These are phyloP conservation scores for Plenodomus lindquistii DNA, from an alignment of 2,329 filamentous ascomycete genomes.

Conservation along the genomic window DNA sequence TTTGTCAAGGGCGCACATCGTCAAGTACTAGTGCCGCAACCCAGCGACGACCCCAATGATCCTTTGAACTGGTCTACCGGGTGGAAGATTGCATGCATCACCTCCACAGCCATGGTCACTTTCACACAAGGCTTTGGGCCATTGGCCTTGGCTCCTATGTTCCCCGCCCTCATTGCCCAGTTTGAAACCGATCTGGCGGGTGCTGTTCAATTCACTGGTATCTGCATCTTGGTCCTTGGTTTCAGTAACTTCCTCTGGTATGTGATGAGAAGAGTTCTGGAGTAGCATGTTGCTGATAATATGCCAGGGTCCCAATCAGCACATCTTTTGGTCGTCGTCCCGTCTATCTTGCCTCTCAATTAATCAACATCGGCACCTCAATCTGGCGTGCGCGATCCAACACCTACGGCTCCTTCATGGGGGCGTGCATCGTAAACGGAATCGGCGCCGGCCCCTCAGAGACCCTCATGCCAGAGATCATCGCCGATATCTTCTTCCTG, in stretches of 20 bases:
- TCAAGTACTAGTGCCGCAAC: slow-evolving; percentile 59
- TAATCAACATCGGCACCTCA: slow-evolving; percentile 57
- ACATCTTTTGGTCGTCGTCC: slow-evolving; percentile 60
- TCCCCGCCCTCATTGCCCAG: slow-evolving; percentile 59
- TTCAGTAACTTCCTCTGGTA: slow-evolving; percentile 66
- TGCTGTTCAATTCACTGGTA: slow-evolving; percentile 61
- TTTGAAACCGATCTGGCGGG: slow-evolving; percentile 59
- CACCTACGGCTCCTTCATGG: slow-evolving; percentile 66
- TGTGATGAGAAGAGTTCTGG: slow-evolving; percentile 10
- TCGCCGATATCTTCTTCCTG: slow-evolving; percentile 67
- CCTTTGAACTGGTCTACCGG: slow-evolving; percentile 58
- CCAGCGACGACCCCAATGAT: slow-evolving; percentile 55
- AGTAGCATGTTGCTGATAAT: background rate
- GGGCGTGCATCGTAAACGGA: slow-evolving; percentile 64
- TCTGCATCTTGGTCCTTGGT: slow-evolving; percentile 60
- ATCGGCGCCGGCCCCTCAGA: slow-evolving; percentile 66
- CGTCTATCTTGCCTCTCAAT: slow-evolving; percentile 56
- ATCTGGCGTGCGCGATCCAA: slow-evolving; percentile 64
- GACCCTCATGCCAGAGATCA: slow-evolving; percentile 65
- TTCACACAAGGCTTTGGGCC: slow-evolving; percentile 61
- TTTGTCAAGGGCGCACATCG: slow-evolving; percentile 59
- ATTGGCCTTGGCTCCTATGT: slow-evolving; percentile 62
- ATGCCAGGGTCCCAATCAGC: slow-evolving; percentile 57
- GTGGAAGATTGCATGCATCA: slow-evolving; percentile 57
- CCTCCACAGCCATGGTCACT: slow-evolving; percentile 50